Evolutionary conservation across 192 early-diverging fungal genomes (phyloP), one percentile per base, ranked within the genome.

Genomic region (Mortierella alpina): DNA sequence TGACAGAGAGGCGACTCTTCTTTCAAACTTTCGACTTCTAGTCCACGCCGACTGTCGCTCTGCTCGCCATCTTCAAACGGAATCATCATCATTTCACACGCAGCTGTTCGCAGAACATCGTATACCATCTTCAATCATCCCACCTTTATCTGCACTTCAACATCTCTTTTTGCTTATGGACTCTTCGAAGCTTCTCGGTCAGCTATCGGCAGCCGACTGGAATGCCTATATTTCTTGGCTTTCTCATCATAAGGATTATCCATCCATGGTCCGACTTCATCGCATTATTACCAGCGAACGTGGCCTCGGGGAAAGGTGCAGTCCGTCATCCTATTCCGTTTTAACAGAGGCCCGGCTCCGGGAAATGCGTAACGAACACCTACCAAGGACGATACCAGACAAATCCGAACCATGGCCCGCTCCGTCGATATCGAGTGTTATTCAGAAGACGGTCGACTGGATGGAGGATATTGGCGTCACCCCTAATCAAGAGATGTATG

Each of bases 161-260:
- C 63, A 53, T 5, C 60, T 80, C 12, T 68, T 54, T 31, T 46
- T 42, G 23, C n/a, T 41, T 13, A 17, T 80, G 48, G 51, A 60
- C 10, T 54, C 47, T 14, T 41, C 51, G 39, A 40, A 58, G 1
- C 15, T 39, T 23, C 59, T 68, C 12, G 14, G 47, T 20, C 51
- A 51, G n/a, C 60, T 80, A 3, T 53, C 70, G 14, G 40, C 50
- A 20, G n/a, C 42, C 0, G 77, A 80, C 20, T 80, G 77, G 77
- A 47, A 72, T 41, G 57, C 59, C 8, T 59, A 63, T 49, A 51
- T 72, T 11, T 72, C 52, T n/a, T 80, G 77, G 77, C 65, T 80
- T 23, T 42, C 45, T 5, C 47, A 72, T 20, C 59, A 72, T 17
- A 57, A 63, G 3, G 70, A 80, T 40, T 40, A 64, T 8, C 20